A percentile compares a stretch with the other conserved stretches of the same genome.
phyloP scores from a whole-genome alignment of 345 rosid genomes.

The Ceriops zippeliana region DNA sequence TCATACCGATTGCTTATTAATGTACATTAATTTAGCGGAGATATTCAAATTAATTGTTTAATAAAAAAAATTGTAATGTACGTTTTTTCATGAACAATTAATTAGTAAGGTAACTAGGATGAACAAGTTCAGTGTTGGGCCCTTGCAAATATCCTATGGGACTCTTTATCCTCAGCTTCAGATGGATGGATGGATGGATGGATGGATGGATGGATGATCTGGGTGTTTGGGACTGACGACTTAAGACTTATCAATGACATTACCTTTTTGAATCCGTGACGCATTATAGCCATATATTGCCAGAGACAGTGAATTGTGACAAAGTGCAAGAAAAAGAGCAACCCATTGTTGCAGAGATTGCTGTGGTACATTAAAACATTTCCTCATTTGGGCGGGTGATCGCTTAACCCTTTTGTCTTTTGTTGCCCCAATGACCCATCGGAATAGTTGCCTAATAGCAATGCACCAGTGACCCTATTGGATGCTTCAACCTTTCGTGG shows the following conservation, averaged over 20 bases:
- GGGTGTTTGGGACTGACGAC: constrained; percentile 20
- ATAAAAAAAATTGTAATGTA: too few relatives aligned
- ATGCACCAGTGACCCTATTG: constrained; percentile 10
- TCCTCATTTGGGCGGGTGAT: constrained; percentile 3
- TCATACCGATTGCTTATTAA: too few relatives aligned
- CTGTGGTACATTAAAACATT: constrained; percentile 10
- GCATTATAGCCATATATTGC: constrained; percentile 13
- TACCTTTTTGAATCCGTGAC: constrained; percentile 16
- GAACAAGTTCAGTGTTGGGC: neutral
- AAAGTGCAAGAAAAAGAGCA: constrained; percentile 10
- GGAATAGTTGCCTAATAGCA: constrained; percentile 14
- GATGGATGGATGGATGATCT: constrained; percentile 3
- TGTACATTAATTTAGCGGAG: too few relatives aligned
- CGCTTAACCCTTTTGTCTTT: neutral
- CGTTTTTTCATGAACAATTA: too few relatives aligned
- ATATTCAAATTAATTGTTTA: too few relatives aligned
- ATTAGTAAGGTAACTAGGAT: too few relatives aligned
- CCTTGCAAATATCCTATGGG: constrained; percentile 1
- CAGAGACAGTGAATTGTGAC: neutral
- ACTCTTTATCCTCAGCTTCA: neutral
- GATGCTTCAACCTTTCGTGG: constrained; percentile 11
- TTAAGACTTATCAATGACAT: neutral
- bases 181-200: neutral
- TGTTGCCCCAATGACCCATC: constrained; percentile 12
- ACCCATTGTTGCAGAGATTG: constrained; percentile 12